These are phyloP conservation scores for Pneumocystis jirovecii DNA, from an alignment of 1,139 yeast genomes.

Conservation along the genomic window DNA sequence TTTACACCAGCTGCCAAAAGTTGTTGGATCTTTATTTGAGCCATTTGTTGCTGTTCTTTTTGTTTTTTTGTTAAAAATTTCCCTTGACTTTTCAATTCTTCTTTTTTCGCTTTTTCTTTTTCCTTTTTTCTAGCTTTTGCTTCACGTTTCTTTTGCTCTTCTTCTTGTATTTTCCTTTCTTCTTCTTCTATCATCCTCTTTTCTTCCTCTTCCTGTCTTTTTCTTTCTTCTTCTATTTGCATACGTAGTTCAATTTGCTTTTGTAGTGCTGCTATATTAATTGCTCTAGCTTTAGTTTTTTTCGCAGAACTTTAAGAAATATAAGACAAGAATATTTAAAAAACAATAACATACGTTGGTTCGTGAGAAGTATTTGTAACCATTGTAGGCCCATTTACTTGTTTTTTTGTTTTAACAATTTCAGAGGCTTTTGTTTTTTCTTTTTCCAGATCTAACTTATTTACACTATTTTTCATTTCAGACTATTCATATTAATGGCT, in stretches of 20 bases:
- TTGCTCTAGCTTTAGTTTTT: slow-evolving; percentile 18
- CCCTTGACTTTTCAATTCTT: slow-evolving; percentile 88
- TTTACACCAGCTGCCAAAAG: slow-evolving; percentile 55
- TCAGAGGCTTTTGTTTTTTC: slow-evolving; percentile 2
- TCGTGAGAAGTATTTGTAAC: background rate
- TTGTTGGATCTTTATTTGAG: slow-evolving; percentile 82
- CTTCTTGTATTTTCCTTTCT: slow-evolving; percentile 46
- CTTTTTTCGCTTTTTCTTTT: slow-evolving; percentile 62
- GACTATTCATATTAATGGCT: slow-evolving; percentile 20
- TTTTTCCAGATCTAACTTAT: slow-evolving; percentile 8
- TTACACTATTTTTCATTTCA: slow-evolving; percentile 21
- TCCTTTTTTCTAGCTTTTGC: slow-evolving; percentile 55
- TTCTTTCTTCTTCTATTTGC: slow-evolving; percentile 27
- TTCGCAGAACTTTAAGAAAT: slow-evolving; percentile 14
- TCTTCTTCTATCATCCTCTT: slow-evolving; percentile 35
- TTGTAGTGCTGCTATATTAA: slow-evolving; percentile 3
- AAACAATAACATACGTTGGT: background rate
- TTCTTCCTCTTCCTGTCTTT: slow-evolving; percentile 47
- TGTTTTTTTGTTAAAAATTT: slow-evolving; percentile 69
- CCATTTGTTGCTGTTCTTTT: slow-evolving; percentile 74
- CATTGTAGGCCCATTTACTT: background rate
- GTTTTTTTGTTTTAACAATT: slow-evolving; percentile 15
- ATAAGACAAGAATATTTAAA: background rate
- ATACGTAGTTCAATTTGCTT: slow-evolving; percentile 17
- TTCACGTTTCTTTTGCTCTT: slow-evolving; percentile 42